Conservation (phyloP, 768 basidiomycete species). For the Crassisporium funariophilum region DNA sequence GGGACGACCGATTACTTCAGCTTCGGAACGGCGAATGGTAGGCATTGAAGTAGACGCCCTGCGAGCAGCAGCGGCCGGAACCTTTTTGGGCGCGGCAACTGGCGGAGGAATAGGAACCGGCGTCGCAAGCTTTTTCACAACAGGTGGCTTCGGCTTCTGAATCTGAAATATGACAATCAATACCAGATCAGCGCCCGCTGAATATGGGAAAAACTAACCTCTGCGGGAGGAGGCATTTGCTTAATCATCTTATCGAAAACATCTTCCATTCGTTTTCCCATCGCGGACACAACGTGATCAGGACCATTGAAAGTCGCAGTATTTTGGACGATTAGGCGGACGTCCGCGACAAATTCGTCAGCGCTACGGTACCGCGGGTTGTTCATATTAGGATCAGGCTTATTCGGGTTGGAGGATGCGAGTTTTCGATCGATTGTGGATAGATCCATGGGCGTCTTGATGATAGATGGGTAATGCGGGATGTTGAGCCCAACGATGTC, state of each 20-base stretch:
- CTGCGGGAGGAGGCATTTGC: constrained; percentile 74
- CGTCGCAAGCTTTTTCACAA: constrained; percentile 49
- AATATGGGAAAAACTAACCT: constrained; percentile 50
- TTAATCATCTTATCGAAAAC: constrained; percentile 89
- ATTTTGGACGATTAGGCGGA: constrained; percentile 88
- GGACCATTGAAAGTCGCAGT: constrained; percentile 92
- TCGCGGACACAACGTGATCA: constrained; percentile 76
- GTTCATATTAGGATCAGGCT: constrained; percentile 66
- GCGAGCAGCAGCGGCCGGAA: constrained; percentile 50
- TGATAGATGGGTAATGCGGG: constrained; percentile 85
- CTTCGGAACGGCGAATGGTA: constrained; percentile 79
- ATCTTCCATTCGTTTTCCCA: constrained; percentile 81
- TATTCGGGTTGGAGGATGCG: constrained; percentile 71
- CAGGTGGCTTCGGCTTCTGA: constrained; percentile 41
- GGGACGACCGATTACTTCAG: constrained; percentile 67
- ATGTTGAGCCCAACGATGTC: constrained; percentile 82
- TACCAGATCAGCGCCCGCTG: background rate
- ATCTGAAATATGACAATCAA: constrained; percentile 12
- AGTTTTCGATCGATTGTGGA: constrained; percentile 91
- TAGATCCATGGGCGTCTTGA: constrained; percentile 94
- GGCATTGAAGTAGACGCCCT: constrained; percentile 83
- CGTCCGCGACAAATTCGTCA: constrained; percentile 83
- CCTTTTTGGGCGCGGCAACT: constrained; percentile 46
- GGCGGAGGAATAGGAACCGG: constrained; percentile 45
- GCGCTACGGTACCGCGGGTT: constrained; percentile 79